These are phyloP conservation scores for Mychonastes homosphaera DNA, from an alignment of 139 green algal genomes.

Conservation along the genomic window DNA sequence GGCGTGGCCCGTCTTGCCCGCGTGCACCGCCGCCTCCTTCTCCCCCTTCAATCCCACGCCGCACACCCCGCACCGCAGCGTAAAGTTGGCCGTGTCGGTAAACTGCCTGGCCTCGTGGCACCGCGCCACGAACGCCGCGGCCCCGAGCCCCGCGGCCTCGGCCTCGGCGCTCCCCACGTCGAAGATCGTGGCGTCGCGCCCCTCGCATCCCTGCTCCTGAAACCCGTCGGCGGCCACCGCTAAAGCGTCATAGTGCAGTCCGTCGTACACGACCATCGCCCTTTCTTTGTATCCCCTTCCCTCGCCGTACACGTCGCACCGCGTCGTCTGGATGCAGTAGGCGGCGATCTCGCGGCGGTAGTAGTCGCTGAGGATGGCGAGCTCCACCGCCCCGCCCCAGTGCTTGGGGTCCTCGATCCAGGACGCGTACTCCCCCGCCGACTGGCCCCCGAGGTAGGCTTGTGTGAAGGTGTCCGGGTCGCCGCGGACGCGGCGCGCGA, in stretches of 20 bases:
- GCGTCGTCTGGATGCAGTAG: constrained; percentile 79
- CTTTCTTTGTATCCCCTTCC: constrained; percentile 33
- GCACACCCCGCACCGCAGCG: constrained; percentile 78
- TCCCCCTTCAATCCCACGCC: constrained; percentile 62
- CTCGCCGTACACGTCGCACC: constrained; percentile 70
- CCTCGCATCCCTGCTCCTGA: too few species aligned
- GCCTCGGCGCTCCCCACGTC: background rate
- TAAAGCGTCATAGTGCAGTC: constrained; percentile 71
- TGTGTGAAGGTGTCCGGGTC: constrained; percentile 28
- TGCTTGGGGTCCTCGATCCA: constrained; percentile 47
- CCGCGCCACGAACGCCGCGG: constrained; percentile 34
- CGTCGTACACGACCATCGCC: constrained; percentile 58
- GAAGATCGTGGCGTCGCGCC: too few species aligned
- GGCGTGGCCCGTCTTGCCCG: constrained; percentile 68
- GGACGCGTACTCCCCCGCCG: too few species aligned
- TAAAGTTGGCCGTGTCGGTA: constrained; percentile 71
- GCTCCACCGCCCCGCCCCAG: constrained; percentile 93
- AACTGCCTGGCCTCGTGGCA: constrained; percentile 45
- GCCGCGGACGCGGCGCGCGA: constrained; percentile 52
- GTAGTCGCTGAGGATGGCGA: constrained; percentile 72
- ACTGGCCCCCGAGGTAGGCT: constrained; percentile 10
- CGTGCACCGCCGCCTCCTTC: constrained; percentile 79
- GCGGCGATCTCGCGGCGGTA: constrained; percentile 75
- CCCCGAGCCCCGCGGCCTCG: constrained; percentile 27
- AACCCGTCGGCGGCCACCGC: constrained; percentile 43